Percentiles rank a stretch among this genome's conserved stretches.
phyloP scores from a whole-genome alignment of 257 asterid species.

The Solanum virginianum region DNA sequence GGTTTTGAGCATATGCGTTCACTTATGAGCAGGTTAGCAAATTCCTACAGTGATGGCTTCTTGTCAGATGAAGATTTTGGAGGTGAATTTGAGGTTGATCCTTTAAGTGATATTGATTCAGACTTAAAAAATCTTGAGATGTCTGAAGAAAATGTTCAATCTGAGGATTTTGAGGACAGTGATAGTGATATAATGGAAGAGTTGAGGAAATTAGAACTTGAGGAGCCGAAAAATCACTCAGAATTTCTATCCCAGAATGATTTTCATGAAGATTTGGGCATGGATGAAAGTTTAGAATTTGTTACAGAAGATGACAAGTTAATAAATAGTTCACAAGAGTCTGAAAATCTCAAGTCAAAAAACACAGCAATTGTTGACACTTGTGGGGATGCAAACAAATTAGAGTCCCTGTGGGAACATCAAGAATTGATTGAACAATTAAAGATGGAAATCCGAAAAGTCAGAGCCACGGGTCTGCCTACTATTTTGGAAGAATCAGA shows the following conservation, averaged over 20 bases:
- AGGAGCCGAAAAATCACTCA: neutral
- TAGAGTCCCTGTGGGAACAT: constrained; percentile 92
- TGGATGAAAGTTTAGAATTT: neutral
- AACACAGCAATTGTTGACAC: constrained; percentile 12
- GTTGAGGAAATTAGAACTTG: constrained; percentile 14
- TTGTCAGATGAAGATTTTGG: constrained; percentile 51
- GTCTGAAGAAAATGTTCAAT: constrained; percentile 20
- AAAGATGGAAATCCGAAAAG: constrained; percentile 76
- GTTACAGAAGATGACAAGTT: constrained; percentile 1
- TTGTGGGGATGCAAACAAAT: constrained; percentile 30
- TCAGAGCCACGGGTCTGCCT: constrained; percentile 77
- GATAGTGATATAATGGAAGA: constrained; percentile 38
- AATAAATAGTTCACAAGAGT: constrained; percentile 6
- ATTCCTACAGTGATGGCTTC: constrained; percentile 36
- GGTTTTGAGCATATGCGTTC: constrained; percentile 18
- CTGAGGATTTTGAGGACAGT: constrained; percentile 18
- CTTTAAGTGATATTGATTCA: neutral
- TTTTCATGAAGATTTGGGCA: constrained; percentile 17
- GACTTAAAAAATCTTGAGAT: constrained; percentile 4
- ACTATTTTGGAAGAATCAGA: constrained; percentile 86
- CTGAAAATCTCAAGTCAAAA: constrained; percentile 14
- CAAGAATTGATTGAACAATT: constrained; percentile 91
- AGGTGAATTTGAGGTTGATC: constrained; percentile 14
- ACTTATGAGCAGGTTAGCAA: constrained; percentile 12
- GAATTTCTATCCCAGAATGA: constrained; percentile 26